Base-by-base conservation (phyloP, 2,329 filamentous ascomycete species). In the Fusarium dimerum region DNA sequence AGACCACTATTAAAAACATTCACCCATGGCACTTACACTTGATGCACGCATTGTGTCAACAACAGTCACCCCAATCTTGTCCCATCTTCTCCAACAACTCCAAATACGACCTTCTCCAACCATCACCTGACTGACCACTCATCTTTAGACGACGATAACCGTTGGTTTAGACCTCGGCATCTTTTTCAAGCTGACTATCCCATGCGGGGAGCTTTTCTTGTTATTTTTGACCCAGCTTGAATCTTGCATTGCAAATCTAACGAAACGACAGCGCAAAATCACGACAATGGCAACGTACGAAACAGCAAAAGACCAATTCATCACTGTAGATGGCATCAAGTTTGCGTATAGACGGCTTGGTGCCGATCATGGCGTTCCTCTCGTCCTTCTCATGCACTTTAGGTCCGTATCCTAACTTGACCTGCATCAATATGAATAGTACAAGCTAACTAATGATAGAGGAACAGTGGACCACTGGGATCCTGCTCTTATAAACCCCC, bases 401-500 rank as follows among this genome's bases (percentile, higher is more conserved):
- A 62, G 69, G 70, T 71, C 36, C 46, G 60, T 48, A 13, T 34
- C n/a, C 40, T n/a, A 30, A 15, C 42, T 15, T 18, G n/a, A 1
- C 8, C 34, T 1, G 4, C 0, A 13, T 8, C 10, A 30, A 3
- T 11, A 45, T 17, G n/a, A 26, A 26, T 26, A 9, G 2, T 16
- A 30, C 12, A 17, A 32, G 17, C 51, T 61, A 7, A 58, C 17
- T 4, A 1, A 4, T 9, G n/a, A 1, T 29, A 73, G 71, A 48
- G 68, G 70, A 17, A 72, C 69, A 8, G 72, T 73, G 68, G 71
- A 74, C 34, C 65, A 71, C 9, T 72, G 71, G 69, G 76, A 78
- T 54, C 75, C 77, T 7, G 66, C 70, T 2, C 62, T 81, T 29
- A 56, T 81, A 63, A 78, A 79, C 49, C 65, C 68, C 20, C 66